A percentile compares a stretch with the other conserved stretches of the same genome.
These are phyloP conservation scores for Scheffersomyces ergatensis DNA, from an alignment of 805 yeast genomes.

Conservation along the genomic window DNA sequence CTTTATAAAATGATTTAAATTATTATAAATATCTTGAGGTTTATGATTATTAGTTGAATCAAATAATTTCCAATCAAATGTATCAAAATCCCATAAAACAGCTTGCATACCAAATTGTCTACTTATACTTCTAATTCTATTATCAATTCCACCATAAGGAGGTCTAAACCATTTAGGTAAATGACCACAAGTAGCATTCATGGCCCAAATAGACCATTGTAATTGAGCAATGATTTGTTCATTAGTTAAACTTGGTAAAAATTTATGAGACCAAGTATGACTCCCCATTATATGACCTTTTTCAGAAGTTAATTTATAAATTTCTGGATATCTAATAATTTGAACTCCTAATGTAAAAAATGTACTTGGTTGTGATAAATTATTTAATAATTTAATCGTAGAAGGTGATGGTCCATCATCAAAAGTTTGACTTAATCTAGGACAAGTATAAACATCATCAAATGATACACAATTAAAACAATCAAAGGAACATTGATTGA, in stretches of 20 bases:
- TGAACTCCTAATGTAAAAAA: constrained; percentile 86
- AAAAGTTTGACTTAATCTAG: constrained; percentile 77
- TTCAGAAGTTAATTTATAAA: constrained; percentile 53
- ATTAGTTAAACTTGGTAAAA: constrained; percentile 72
- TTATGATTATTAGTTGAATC: constrained; percentile 33
- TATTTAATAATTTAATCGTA: constrained; percentile 57
- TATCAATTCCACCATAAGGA: constrained; percentile 93
- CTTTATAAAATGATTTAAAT: constrained; percentile 52
- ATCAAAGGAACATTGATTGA: constrained; percentile 69
- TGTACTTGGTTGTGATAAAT: constrained; percentile 48
- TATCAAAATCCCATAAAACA: constrained; percentile 88
- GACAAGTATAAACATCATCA: constrained; percentile 78
- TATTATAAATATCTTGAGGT: constrained; percentile 51
- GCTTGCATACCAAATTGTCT: constrained; percentile 84
- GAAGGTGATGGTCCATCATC: constrained; percentile 91
- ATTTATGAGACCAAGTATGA: constrained; percentile 92
- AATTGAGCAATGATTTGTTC: constrained; percentile 85
- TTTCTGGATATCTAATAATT: constrained; percentile 72
- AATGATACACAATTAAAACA: constrained; percentile 73
- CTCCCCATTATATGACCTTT: constrained; percentile 80
- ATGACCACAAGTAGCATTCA: constrained; percentile 89
- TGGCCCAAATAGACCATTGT: constrained; percentile 96
- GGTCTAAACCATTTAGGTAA: constrained; percentile 94
- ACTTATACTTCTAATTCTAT: constrained; percentile 75
- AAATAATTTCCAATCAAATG: constrained; percentile 84